Base-by-base conservation (phyloP, 768 basidiomycete species). In the Dioszegia crocea region DNA sequence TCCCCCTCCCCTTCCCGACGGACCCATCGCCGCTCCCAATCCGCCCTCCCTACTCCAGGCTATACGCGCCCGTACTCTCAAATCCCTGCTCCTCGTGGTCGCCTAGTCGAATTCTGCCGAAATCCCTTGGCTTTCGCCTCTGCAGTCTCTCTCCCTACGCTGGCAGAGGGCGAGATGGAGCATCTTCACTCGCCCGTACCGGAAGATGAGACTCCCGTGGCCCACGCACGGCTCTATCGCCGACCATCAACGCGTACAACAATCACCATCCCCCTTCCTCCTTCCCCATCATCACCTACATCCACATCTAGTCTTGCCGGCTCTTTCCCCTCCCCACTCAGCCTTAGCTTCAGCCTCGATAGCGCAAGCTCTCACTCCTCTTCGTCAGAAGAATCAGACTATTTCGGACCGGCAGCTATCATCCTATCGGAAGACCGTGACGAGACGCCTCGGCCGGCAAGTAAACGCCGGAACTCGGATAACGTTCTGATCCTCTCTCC, bases 121-220 rank as follows among this genome's bases (percentile, higher is more conserved):
- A 63, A 60, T 36, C 47, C 53, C 24, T 30, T 63, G 21, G 57
- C 63, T 27, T 57, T 50, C 4, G 33, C 57, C 29, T 65, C 63
- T 16, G 63, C 63, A n/a, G 44, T 64, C 41, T 51, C 47, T 26
- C 57, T 64, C 11, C 63, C 63, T 8, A 65, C 63, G 6, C 56
- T 65, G 9, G 50, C 56, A 1, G 63, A 65, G 46, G 24, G 41
- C 41, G 59, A 61, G 8, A 19, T 24, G n/a, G 39, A 50, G 8
- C 29, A 43, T 11, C 36, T 31, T 29, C 26, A 44, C 27, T 4
- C 24, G 14, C 24, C 3, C 2, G 21, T 9, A 3, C 11, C 14
- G 4, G 27, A 23, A 4, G n/a, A n/a, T n/a, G n/a, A n/a, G n/a
- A n/a, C n/a, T n/a, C 39, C 52, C 4, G 40, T 33, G 5, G 27